A percentile compares a stretch with the other conserved stretches of the same genome.
phyloP scores from a whole-genome alignment of 2,329 filamentous ascomycete genomes.

The Hypocreales sp. region DNA sequence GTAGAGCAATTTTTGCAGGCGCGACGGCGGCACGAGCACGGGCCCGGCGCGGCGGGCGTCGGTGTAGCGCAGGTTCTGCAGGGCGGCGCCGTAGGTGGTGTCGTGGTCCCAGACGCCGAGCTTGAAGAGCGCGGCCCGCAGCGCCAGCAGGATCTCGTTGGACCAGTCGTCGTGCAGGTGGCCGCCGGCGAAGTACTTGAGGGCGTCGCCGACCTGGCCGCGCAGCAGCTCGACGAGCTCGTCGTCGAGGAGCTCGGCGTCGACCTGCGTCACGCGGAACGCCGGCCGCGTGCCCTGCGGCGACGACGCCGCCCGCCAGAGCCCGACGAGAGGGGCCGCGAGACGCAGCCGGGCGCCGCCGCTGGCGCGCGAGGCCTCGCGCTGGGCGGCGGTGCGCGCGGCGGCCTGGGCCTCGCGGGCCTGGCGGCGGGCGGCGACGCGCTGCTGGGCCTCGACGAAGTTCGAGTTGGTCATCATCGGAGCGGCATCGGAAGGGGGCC shows the following conservation, averaged over 20 bases:
- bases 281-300: constrained; percentile 69
- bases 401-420: constrained; percentile 54
- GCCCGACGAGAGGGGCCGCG: too few relatives aligned
- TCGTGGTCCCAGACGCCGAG: constrained; percentile 94
- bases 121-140: constrained; percentile 79
- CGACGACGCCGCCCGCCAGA: too few relatives aligned
- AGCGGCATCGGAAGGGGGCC: too few relatives aligned
- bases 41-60: constrained; percentile 57
- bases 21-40: constrained; percentile 55
- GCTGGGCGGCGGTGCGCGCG: constrained; percentile 32
- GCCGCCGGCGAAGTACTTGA: constrained; percentile 69
- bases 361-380: constrained; percentile 33
- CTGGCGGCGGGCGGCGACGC: constrained; percentile 66
- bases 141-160: constrained; percentile 63
- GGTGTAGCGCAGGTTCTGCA: constrained; percentile 83
- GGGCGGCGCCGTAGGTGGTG: constrained; percentile 80
- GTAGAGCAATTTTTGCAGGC: constrained; percentile 70
- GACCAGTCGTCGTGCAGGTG: constrained; percentile 75
- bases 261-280: constrained; percentile 89
- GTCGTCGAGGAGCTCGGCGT: constrained; percentile 88
- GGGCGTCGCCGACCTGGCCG: constrained; percentile 69
- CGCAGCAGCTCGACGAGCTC: constrained; percentile 78
- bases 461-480: constrained; percentile 43
- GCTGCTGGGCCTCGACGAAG: constrained; percentile 81
- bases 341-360: constrained; percentile 34